Percentiles rank a stretch among this genome's conserved stretches.
These are phyloP conservation scores for Rhodosorus marinus DNA, from an alignment of 23 red algal species.

Conservation along the genomic window DNA sequence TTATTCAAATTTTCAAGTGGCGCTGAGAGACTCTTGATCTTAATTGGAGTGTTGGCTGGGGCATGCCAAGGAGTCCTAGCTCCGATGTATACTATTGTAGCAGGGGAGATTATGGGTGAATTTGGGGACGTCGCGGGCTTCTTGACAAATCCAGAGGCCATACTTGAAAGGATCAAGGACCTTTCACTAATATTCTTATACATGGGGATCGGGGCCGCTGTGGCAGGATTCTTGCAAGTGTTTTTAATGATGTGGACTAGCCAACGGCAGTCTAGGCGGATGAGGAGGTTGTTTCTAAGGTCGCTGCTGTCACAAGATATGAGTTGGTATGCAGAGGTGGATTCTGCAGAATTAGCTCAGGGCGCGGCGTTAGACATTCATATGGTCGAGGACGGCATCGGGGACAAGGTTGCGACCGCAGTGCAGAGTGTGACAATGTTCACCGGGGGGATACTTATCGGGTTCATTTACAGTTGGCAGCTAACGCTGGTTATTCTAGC, in stretches of 20 bases:
- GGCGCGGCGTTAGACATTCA: slow-evolving; percentile 51
- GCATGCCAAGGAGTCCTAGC: slow-evolving; percentile 40
- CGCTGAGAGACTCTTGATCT: slow-evolving; percentile 15
- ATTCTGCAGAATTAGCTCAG: slow-evolving; percentile 42
- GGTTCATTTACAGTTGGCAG: slow-evolving; percentile 26
- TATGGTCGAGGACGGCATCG: slow-evolving; percentile 35
- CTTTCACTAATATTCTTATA: slow-evolving; percentile 55
- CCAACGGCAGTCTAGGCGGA: slow-evolving; percentile 22
- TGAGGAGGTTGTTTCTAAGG: slow-evolving; percentile 41
- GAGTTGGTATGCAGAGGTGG: slow-evolving; percentile 35
- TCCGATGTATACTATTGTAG: slow-evolving; percentile 66
- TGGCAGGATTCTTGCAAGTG: slow-evolving; percentile 34
- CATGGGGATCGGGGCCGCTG: slow-evolving; percentile 47
- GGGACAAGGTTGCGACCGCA: slow-evolving; percentile 35
- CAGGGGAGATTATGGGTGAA: slow-evolving; percentile 49
- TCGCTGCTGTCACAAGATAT: slow-evolving; percentile 49
- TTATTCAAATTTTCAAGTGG: slow-evolving; percentile 30
- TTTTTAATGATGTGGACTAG: slow-evolving; percentile 47
- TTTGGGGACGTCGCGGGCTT: slow-evolving; percentile 9
- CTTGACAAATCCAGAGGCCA: slow-evolving; percentile 1
- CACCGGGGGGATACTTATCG: slow-evolving; percentile 25
- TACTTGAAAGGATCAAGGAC: slow-evolving; percentile 26
- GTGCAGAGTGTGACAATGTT: slow-evolving; percentile 46
- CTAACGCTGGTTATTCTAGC: slow-evolving; percentile 34
- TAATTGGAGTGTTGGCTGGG: slow-evolving; percentile 18